Conservation (phyloP, 164 flowering plant species). For the Hamamelis virginiana region DNA sequence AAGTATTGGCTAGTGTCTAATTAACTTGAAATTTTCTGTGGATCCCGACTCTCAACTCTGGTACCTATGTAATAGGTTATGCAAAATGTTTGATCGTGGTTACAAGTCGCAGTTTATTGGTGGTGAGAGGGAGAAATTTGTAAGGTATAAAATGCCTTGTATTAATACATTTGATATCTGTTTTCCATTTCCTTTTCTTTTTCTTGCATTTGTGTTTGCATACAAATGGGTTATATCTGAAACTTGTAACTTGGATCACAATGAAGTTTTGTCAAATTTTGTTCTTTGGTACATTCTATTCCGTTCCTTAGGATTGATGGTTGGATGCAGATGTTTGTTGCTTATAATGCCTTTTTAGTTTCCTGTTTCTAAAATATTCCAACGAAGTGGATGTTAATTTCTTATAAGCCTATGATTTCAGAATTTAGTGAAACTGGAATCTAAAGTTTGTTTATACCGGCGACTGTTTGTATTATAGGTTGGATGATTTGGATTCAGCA, state of each 20-base stretch:
- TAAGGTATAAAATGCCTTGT: slow-evolving; percentile 40
- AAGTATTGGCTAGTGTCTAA: neutral
- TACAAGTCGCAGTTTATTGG: slow-evolving; percentile 55
- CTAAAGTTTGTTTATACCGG: slow-evolving; percentile 4
- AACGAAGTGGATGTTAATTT: neutral
- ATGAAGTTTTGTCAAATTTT: too few species aligned
- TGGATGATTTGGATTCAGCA: slow-evolving; percentile 81
- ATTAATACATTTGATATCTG: neutral
- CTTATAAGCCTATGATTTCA: neutral
- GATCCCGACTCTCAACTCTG: slow-evolving; percentile 3
- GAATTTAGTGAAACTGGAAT: neutral
- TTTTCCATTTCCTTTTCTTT: neutral
- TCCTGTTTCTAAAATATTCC: too few species aligned
- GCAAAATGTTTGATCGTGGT: slow-evolving; percentile 65
- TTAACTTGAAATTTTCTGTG: neutral
- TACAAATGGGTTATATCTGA: neutral
- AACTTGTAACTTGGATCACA: too few species aligned
- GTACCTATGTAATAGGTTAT: slow-evolving; percentile 14
- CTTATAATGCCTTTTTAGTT: too few species aligned
- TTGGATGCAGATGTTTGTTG: too few species aligned
- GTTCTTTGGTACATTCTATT: too few species aligned
- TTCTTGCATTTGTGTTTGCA: neutral
- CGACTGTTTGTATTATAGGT: slow-evolving; percentile 35
- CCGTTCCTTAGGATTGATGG: too few species aligned
- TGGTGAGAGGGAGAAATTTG: slow-evolving; percentile 69